phyloP scores from a whole-genome alignment of 768 basidiomycete genomes.

The Amyloporia xantha region DNA sequence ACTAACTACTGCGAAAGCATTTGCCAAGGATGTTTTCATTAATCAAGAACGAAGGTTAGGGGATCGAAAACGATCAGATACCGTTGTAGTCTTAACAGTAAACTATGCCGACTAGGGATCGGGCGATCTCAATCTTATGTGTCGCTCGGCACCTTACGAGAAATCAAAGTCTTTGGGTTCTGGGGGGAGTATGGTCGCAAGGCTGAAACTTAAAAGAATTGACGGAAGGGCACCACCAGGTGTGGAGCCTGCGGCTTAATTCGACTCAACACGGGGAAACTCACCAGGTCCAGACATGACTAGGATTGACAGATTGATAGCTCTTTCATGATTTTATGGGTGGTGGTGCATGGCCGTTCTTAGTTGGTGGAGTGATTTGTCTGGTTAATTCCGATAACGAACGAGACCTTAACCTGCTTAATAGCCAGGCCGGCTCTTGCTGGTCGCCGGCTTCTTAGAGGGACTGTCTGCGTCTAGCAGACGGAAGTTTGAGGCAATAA shows the following conservation, averaged over 20 bases:
- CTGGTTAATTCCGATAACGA: constrained; percentile 96
- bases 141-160: constrained; percentile 75
- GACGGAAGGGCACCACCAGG: constrained; percentile 79
- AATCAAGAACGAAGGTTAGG: constrained; percentile 82
- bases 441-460: constrained; percentile 80
- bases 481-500: constrained; percentile 87
- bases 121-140: constrained; percentile 63
- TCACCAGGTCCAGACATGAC: constrained; percentile 76
- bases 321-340: constrained; percentile 82
- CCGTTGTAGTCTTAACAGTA: constrained; percentile 81
- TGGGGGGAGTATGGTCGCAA: constrained; percentile 71
- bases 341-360: constrained; percentile 88
- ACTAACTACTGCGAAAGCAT: constrained; percentile 78
- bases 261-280: constrained; percentile 81
- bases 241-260: constrained; percentile 79
- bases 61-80: constrained; percentile 83
- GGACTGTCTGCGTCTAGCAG: constrained; percentile 76
- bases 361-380: constrained; percentile 91
- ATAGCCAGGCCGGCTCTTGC: constrained; percentile 70
- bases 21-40: constrained; percentile 84
- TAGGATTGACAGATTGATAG: constrained; percentile 78
- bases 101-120: constrained; percentile 79
- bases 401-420: constrained; percentile 92
- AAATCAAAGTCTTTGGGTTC: constrained; percentile 90
- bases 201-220: constrained; percentile 81